Evolutionary conservation across 2,329 filamentous ascomycete genomes (phyloP).

Genomic region (Colletotrichum tropicicola): DNA sequence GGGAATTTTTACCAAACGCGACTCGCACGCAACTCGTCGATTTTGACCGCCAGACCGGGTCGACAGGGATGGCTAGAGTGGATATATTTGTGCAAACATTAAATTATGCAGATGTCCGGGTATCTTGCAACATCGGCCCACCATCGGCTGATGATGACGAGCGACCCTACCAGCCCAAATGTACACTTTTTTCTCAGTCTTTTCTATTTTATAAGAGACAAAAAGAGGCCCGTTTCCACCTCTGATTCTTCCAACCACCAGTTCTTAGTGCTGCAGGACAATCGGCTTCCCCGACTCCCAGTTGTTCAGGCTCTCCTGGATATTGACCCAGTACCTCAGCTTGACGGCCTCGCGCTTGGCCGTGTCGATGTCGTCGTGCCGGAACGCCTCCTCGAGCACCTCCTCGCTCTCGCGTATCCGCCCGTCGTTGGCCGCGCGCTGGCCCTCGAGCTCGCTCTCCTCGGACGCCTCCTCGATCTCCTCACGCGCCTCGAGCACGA

Average conservation of each 20-base stretch:
- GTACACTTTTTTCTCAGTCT: not conserved
- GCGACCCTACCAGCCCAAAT: not conserved
- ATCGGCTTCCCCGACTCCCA: constrained; percentile 83
- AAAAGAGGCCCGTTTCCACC: not conserved
- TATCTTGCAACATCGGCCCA: constrained; percentile 30
- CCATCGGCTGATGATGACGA: constrained; percentile 29
- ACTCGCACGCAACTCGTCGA: constrained; percentile 1
- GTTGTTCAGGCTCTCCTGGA: constrained; percentile 79
- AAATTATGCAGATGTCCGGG: constrained; percentile 9
- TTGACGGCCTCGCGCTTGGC: constrained; percentile 79
- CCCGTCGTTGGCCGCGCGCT: constrained; percentile 73
- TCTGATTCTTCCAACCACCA: not conserved
- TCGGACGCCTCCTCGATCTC: constrained; percentile 74
- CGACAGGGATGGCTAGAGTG: not conserved
- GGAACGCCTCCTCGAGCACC: constrained; percentile 72
- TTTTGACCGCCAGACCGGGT: not conserved
- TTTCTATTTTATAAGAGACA: not conserved
- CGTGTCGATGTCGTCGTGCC: constrained; percentile 67
- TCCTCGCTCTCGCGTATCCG: constrained; percentile 72
- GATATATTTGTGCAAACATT: constrained; percentile 5
- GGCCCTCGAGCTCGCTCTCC: constrained; percentile 69
- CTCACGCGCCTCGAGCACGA: constrained; percentile 83
- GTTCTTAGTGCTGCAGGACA: constrained; percentile 58
- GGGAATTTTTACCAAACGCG: constrained; percentile 24
- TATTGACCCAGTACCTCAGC: constrained; percentile 91